These are phyloP conservation scores for Funneliformis caledonium DNA, from an alignment of 371 early-diverging fungal species.

Conservation along the genomic window DNA sequence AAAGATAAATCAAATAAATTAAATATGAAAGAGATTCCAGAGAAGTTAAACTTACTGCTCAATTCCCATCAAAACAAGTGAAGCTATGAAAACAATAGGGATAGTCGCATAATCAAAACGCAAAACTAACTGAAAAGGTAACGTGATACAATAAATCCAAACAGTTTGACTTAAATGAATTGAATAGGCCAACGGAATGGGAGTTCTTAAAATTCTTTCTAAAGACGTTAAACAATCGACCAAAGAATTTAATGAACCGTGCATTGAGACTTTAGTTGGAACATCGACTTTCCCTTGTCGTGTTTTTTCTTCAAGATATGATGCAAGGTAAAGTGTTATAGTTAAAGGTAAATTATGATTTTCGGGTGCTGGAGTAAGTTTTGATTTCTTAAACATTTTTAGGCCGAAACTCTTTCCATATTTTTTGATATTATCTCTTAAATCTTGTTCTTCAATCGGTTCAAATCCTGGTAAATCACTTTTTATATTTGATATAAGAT, in stretches of 20 bases:
- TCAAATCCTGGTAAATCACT: constrained; percentile 20
- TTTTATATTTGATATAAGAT: constrained; percentile 29
- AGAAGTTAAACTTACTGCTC: constrained; percentile 44
- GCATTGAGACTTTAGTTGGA: constrained; percentile 55
- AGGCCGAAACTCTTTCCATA: too few relatives aligned
- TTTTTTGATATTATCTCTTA: not conserved
- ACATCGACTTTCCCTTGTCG: constrained; percentile 57
- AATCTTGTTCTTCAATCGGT: constrained; percentile 22
- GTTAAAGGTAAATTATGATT: constrained; percentile 65
- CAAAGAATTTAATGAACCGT: constrained; percentile 54
- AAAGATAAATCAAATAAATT: not conserved
- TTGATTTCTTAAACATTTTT: constrained; percentile 10
- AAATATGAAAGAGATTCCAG: not conserved
- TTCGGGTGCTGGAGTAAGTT: constrained; percentile 46
- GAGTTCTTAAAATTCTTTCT: constrained; percentile 78
- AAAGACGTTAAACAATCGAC: constrained; percentile 72
- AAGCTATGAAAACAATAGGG: constrained; percentile 62
- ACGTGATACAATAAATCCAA: constrained; percentile 62
- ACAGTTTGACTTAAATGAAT: constrained; percentile 78
- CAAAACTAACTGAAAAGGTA: constrained; percentile 72
- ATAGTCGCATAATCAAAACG: constrained; percentile 62
- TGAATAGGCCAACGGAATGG: constrained; percentile 79
- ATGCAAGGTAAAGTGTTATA: constrained; percentile 60
- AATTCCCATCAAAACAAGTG: constrained; percentile 75
- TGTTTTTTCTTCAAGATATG: constrained; percentile 51